Evolutionary conservation across 1,139 yeast species (phyloP).

Genomic region (Keqinozyma sinolaborantium): DNA sequence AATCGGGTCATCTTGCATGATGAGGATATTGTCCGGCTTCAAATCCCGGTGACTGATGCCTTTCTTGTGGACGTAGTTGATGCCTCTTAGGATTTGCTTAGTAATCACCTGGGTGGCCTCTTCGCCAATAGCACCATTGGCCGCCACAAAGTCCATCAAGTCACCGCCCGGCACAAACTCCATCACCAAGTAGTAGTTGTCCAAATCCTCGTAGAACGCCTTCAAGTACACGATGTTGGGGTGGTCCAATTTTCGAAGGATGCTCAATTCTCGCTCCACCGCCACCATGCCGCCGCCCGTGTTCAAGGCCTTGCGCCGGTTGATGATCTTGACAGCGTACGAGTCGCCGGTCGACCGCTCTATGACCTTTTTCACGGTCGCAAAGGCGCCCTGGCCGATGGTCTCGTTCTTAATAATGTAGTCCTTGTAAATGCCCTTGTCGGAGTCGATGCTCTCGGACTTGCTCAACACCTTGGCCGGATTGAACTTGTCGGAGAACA

Average conservation of each 20-base stretch:
- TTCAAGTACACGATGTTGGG: conserved; percentile 80
- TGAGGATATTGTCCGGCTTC: conserved; percentile 88
- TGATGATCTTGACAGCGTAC: conserved; percentile 87
- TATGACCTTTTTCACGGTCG: conserved; percentile 87
- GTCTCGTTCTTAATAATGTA: conserved; percentile 79
- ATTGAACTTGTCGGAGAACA: conserved; percentile 45
- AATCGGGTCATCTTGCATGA: conserved; percentile 89
- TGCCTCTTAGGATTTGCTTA: conserved; percentile 78
- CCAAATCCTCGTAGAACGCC: conserved; percentile 81
- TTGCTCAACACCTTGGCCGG: conserved; percentile 19
- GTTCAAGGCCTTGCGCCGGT: conserved; percentile 69
- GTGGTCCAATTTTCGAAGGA: conserved; percentile 72
- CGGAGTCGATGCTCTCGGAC: conserved; percentile 21
- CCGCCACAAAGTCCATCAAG: conserved; percentile 91
- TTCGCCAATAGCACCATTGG: conserved; percentile 88
- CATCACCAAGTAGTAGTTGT: conserved; percentile 84
- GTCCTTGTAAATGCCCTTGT: conserved; percentile 61
- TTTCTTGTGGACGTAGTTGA: conserved; percentile 78
- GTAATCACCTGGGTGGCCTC: conserved; percentile 85
- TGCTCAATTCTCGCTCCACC: conserved; percentile 81
- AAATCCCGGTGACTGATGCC: conserved; percentile 94
- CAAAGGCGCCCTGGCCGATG: conserved; percentile 96
- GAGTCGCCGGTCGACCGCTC: conserved; percentile 81
- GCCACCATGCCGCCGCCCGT: conserved; percentile 69
- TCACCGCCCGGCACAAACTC: conserved; percentile 98